These are phyloP conservation scores for Pelargonium citronellum DNA, from an alignment of 441 rosid genomes.

Conservation along the genomic window DNA sequence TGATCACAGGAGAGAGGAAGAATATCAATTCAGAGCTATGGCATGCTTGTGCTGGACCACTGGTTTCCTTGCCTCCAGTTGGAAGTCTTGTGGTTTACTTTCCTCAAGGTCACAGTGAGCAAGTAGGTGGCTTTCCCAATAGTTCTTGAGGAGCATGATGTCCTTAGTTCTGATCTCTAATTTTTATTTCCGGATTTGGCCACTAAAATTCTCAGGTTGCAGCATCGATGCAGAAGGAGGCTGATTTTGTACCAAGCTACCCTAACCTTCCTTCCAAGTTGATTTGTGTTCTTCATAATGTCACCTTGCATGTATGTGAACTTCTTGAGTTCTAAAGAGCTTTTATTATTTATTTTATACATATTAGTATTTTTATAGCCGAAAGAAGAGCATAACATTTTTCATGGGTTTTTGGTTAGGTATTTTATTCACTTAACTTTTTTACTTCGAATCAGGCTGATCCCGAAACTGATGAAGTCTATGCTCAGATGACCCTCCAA, in stretches of 20 bases:
- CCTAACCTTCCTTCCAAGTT: slow-evolving; percentile 85
- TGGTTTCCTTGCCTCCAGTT: slow-evolving; percentile 47
- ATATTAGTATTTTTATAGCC: neutral
- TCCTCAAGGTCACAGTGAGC: slow-evolving; percentile 73
- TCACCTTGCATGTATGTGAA: slow-evolving; percentile 66
- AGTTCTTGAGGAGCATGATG: neutral
- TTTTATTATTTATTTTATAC: neutral
- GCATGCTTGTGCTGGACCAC: slow-evolving; percentile 75
- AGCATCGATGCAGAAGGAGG: slow-evolving; percentile 81
- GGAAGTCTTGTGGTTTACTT: slow-evolving; percentile 63
- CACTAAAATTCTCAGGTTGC: slow-evolving; percentile 52
- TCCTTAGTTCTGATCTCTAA: slow-evolving; percentile 5
- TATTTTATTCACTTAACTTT: neutral
- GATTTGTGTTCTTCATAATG: slow-evolving; percentile 72
- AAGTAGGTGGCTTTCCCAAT: slow-evolving; percentile 27
- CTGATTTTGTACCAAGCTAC: slow-evolving; percentile 69
- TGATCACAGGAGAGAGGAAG: slow-evolving; percentile 38
- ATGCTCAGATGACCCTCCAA: slow-evolving; percentile 97
- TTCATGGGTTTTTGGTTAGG: neutral
- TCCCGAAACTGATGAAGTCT: slow-evolving; percentile 91
- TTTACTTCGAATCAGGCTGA: slow-evolving; percentile 52
- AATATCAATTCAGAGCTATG: slow-evolving; percentile 57
- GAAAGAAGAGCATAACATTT: neutral
- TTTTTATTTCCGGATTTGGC: neutral
- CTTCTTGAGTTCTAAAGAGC: neutral